These are phyloP conservation scores for Plasmodium cynomolgi DNA, from an alignment of 169 alveolate species.

Conservation along the genomic window DNA sequence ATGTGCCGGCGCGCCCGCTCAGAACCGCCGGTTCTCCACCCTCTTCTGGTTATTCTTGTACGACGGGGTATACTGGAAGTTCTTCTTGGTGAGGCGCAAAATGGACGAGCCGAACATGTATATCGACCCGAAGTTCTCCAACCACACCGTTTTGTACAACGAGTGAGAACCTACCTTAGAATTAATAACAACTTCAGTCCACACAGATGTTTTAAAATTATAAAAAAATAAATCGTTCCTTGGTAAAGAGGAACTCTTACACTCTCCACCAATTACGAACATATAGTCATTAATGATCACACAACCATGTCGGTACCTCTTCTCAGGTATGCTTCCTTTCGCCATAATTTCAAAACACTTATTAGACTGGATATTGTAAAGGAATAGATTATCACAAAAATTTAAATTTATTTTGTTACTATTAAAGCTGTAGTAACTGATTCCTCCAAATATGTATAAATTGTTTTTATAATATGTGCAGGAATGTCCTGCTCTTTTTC, in stretches of 20 bases:
- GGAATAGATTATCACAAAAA: conserved; percentile 56
- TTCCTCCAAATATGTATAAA: conserved; percentile 71
- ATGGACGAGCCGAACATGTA: conserved; percentile 73
- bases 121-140: conserved; percentile 73
- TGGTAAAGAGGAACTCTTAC: conserved; percentile 57
- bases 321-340: conserved; percentile 65
- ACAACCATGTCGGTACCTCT: conserved; percentile 71
- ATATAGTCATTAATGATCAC: conserved; percentile 63
- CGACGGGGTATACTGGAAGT: conserved; percentile 68
- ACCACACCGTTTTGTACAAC: conserved; percentile 59
- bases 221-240: conserved; percentile 66
- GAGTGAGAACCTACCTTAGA: conserved; percentile 36
- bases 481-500: conserved; percentile 71
- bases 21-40: background rate
- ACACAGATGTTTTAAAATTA: conserved; percentile 61
- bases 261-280: conserved; percentile 73
- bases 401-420: conserved; percentile 55
- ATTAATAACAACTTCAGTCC: conserved; percentile 68
- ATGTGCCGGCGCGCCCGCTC: background rate
- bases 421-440: conserved; percentile 64
- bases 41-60: conserved; percentile 31
- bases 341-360: conserved; percentile 60
- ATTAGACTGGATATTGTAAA: conserved; percentile 65
- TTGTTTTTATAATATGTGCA: conserved; percentile 72
- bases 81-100: conserved; percentile 56